Base-by-base conservation (phyloP, 139 green algal species). In the Eudorina sp. region DNA sequence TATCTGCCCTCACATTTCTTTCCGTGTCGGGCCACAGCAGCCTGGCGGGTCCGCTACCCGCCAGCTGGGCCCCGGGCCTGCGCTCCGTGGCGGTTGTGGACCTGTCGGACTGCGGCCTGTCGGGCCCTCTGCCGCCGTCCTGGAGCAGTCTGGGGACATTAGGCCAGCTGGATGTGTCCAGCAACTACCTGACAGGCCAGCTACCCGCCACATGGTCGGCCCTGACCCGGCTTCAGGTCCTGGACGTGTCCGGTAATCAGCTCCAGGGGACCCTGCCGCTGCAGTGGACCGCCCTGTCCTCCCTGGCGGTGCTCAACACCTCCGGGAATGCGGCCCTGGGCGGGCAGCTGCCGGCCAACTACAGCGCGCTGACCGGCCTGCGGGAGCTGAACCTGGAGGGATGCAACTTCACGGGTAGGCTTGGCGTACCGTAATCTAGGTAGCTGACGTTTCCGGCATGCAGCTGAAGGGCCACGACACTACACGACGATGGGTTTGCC, bases 181-280 rank as follows among this genome's bases (percentile, higher is more conserved):
- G 41, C 62, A 87, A 87, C 64, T 40, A 55, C 23, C 40, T 88
- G 5, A 43, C 29, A 19, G 38, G 45, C 82, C 43, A 66, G 41
- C 40, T 88, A 29, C 82, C 82, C 6, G 3, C 41, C 23, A 51
- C 18, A 31, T 79, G 29, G 4, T 79, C 70, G 38, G 21, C 70
- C 9, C 34, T 34, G 27, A 38, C 64, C 25, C 13, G 6, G 64
- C 64, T 73, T 13, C n/a, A 58, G 51, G 51, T 16, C 13, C 51
- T 58, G 51, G 51, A 58, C 51, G 13, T 58, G 16, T 58, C 51
- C 13, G 13, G 13, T 58, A 58, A 58, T 16, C 13, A 58, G 51
- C 51, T 58, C 13, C 13, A 58, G 13, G 51, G 51, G 13, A 16
- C 16, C 51, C 16, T 58, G 51, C 16, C 51, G 13, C 13, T 16